A percentile compares a stretch with the other conserved stretches of the same genome.
Conservation (phyloP, 1,284 basidiomycete genomes). For the Cronartium ribicola region DNA sequence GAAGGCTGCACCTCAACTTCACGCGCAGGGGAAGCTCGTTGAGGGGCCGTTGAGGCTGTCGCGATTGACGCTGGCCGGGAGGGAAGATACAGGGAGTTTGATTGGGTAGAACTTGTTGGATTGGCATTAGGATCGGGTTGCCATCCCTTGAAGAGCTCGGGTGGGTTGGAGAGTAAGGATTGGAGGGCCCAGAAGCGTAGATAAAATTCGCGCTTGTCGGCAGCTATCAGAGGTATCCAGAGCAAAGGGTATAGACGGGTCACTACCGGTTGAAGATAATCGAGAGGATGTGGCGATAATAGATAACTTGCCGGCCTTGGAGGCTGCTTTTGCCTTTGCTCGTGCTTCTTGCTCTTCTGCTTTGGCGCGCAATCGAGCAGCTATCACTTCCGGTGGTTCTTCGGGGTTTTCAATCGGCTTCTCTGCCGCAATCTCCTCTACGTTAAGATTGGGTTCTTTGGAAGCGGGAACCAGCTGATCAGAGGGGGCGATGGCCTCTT, state of each 20-base stretch:
- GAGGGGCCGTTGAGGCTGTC: conserved; percentile 42
- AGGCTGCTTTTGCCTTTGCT: conserved; percentile 16
- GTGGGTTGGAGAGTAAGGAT: conserved; percentile 48
- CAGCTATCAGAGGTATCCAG: background rate
- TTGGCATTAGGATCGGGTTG: conserved; percentile 35
- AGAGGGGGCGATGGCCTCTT: background rate
- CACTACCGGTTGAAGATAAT: background rate
- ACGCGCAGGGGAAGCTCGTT: conserved; percentile 61
- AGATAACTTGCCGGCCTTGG: conserved; percentile 18
- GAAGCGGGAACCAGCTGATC: background rate
- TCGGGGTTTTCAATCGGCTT: conserved; percentile 26
- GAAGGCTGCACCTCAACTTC: conserved; percentile 39
- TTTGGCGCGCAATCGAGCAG: conserved; percentile 5
- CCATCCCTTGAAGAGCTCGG: conserved; percentile 45
- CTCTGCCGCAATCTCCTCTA: background rate
- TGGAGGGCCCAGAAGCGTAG: conserved; percentile 79
- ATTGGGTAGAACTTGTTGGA: conserved; percentile 28
- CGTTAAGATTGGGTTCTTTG: background rate
- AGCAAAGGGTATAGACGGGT: background rate
- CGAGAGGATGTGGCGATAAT: conserved; percentile 8
- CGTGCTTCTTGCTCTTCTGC: conserved; percentile 17
- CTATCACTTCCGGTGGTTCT: conserved; percentile 56
- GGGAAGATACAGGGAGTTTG: conserved; percentile 4
- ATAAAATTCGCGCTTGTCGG: conserved; percentile 63
- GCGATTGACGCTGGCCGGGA: conserved; percentile 37